phyloP scores from a whole-genome alignment of 176 grass and related monocot genomes.

The Dactylis glomerata region DNA sequence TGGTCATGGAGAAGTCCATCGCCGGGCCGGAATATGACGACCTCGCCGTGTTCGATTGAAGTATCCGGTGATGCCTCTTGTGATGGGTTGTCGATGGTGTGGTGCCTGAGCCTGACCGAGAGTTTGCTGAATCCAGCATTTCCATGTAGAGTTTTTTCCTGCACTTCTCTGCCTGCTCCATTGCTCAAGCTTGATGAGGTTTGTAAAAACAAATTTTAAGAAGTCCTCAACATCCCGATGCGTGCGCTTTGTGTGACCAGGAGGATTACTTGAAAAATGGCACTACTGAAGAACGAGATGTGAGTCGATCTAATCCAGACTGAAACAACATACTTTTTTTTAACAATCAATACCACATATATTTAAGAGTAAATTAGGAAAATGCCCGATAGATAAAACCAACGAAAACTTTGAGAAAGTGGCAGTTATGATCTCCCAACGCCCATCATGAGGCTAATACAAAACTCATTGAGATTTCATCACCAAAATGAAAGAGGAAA shows the following conservation, averaged over 20 bases:
- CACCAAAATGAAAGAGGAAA: no score
- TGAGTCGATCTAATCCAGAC: no score
- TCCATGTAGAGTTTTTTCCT: neutral
- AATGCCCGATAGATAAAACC: no score
- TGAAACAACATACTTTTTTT: no score
- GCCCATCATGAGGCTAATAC: no score
- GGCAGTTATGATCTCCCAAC: no score
- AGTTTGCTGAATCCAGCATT: constrained; percentile 14
- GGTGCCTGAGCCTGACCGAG: neutral
- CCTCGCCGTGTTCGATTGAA: constrained; percentile 48
- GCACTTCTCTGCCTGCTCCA: neutral
- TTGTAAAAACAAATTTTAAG: constrained; percentile 12
- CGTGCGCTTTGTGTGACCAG: neutral
- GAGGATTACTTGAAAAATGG: neutral
- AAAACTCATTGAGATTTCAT: no score
- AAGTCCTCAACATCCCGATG: neutral
- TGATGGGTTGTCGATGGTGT: neutral
- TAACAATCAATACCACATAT: no score
- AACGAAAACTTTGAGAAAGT: no score
- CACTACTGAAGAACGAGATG: no score
- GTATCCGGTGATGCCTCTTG: neutral
- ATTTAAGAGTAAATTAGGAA: no score
- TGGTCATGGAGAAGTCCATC: constrained; percentile 56
- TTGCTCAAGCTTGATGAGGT: neutral
- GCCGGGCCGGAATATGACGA: constrained; percentile 44